Conservation (phyloP, 345 rosid genomes). For the Conringia planisiliqua region DNA sequence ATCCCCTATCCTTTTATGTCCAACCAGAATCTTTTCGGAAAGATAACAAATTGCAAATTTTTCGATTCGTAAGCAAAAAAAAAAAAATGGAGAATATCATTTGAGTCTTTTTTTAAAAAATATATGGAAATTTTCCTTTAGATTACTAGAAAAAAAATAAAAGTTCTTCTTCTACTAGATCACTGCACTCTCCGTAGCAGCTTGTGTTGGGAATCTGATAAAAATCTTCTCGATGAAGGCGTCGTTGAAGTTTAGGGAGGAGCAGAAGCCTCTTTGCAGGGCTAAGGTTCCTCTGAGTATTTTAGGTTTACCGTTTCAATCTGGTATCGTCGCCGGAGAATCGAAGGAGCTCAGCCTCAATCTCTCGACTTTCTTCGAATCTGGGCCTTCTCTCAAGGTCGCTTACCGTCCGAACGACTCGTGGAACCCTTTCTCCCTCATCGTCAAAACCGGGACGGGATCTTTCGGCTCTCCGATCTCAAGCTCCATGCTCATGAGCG, state of each 20-base stretch:
- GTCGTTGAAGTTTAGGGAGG: slow-evolving; percentile 88
- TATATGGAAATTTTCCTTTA: not conserved
- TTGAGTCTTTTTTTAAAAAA: no score
- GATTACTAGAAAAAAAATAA: not conserved
- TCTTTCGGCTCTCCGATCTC: slow-evolving; percentile 71
- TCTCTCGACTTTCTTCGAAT: slow-evolving; percentile 75
- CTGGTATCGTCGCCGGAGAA: slow-evolving; percentile 88
- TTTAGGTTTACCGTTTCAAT: slow-evolving; percentile 81
- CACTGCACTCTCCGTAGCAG: not conserved
- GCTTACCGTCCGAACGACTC: slow-evolving; percentile 93
- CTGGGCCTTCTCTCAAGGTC: slow-evolving; percentile 77
- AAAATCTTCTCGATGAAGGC: slow-evolving; percentile 83
- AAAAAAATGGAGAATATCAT: not conserved
- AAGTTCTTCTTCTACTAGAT: not conserved
- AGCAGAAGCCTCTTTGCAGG: slow-evolving; percentile 70
- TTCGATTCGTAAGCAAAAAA: not conserved
- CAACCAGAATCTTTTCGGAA: not conserved
- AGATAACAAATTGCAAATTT: not conserved
- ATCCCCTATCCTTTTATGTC: not conserved
- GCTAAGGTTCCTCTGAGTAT: slow-evolving; percentile 82
- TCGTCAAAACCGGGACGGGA: slow-evolving; percentile 83
- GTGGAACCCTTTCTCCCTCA: slow-evolving; percentile 79
- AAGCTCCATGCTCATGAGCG: slow-evolving; percentile 85
- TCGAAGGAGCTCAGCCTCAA: slow-evolving; percentile 74
- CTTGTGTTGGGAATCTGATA: not conserved